Percentiles rank a stretch among this genome's conserved stretches.
These are phyloP conservation scores for Pleurotus platypus DNA, from an alignment of 768 basidiomycete species.

Conservation along the genomic window DNA sequence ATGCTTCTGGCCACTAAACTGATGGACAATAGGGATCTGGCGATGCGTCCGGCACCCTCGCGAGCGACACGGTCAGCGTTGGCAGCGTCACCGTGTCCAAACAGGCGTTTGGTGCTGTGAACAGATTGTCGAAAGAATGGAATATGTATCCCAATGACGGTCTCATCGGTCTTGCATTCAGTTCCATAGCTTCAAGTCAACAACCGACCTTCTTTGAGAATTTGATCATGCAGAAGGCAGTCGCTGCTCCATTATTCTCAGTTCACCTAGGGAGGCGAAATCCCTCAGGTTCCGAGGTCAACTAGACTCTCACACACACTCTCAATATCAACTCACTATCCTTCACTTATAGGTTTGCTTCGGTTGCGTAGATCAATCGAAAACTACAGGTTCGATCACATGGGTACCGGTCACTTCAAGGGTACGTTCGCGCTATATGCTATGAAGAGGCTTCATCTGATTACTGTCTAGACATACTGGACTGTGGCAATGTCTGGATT, in stretches of 20 bases:
- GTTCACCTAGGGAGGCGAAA: constrained; percentile 48
- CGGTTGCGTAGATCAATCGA: constrained; percentile 31
- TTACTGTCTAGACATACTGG: constrained; percentile 53
- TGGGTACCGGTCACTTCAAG: constrained; percentile 35
- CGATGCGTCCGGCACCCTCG: constrained; percentile 43
- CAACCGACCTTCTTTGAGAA: constrained; percentile 64
- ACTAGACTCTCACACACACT: constrained; percentile 1
- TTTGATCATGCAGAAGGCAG: constrained; percentile 36
- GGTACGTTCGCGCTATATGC: constrained; percentile 17
- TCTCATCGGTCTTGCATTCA: constrained; percentile 60
- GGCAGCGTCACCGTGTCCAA: constrained; percentile 38
- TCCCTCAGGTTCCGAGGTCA: constrained; percentile 45
- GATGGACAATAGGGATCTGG: constrained; percentile 45
- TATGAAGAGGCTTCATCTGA: not conserved
- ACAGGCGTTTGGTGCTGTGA: constrained; percentile 58
- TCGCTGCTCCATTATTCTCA: constrained; percentile 50
- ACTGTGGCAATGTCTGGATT: constrained; percentile 46
- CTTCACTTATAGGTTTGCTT: constrained; percentile 24
- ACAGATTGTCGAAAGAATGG: constrained; percentile 45
- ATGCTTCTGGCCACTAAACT: not conserved
- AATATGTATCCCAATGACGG: constrained; percentile 49
- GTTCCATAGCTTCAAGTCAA: constrained; percentile 42
- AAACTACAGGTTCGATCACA: constrained; percentile 20
- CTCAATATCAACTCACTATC: too few species aligned
- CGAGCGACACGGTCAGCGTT: constrained; percentile 46